phyloP scores from a whole-genome alignment of 805 yeast genomes.

The Starmera dryadoides region DNA sequence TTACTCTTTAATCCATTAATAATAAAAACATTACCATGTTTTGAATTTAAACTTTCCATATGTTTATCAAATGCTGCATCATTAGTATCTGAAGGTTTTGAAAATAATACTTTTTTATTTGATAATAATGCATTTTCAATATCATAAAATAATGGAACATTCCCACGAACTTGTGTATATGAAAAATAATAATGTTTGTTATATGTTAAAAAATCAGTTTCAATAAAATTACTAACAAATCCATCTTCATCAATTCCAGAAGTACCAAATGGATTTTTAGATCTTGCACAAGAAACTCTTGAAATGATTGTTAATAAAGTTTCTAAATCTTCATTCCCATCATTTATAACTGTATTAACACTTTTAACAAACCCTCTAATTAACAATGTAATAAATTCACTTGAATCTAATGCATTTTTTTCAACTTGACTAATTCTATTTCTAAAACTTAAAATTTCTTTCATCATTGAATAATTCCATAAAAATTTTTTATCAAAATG shows the following conservation, averaged over 20 bases:
- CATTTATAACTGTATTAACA: slow-evolving; percentile 20
- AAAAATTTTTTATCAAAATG: slow-evolving; percentile 71
- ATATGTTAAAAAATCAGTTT: slow-evolving; percentile 74
- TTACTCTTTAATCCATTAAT: slow-evolving; percentile 67
- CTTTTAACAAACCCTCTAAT: slow-evolving; percentile 93
- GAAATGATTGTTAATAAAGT: slow-evolving; percentile 68
- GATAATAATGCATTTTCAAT: slow-evolving; percentile 68
- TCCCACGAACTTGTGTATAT: slow-evolving; percentile 81
- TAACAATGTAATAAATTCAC: slow-evolving; percentile 70
- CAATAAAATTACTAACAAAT: slow-evolving; percentile 84
- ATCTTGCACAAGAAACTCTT: slow-evolving; percentile 82
- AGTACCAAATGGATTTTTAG: slow-evolving; percentile 80
- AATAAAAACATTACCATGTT: slow-evolving; percentile 80
- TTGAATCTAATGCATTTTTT: slow-evolving; percentile 51
- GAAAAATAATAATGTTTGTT: slow-evolving; percentile 48
- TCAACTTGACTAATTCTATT: slow-evolving; percentile 56
- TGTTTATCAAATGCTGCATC: slow-evolving; percentile 84
- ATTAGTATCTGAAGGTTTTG: slow-evolving; percentile 74
- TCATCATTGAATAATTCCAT: slow-evolving; percentile 87
- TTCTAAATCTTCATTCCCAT: slow-evolving; percentile 10
- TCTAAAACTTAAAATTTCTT: slow-evolving; percentile 68
- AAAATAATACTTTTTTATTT: slow-evolving; percentile 72
- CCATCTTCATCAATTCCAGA: slow-evolving; percentile 92
- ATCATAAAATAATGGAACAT: slow-evolving; percentile 94
- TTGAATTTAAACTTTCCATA: slow-evolving; percentile 58